A percentile compares a stretch with the other conserved stretches of the same genome.
These are phyloP conservation scores for Colletotrichum lupini DNA, from an alignment of 2,329 filamentous ascomycete genomes.

Conservation along the genomic window DNA sequence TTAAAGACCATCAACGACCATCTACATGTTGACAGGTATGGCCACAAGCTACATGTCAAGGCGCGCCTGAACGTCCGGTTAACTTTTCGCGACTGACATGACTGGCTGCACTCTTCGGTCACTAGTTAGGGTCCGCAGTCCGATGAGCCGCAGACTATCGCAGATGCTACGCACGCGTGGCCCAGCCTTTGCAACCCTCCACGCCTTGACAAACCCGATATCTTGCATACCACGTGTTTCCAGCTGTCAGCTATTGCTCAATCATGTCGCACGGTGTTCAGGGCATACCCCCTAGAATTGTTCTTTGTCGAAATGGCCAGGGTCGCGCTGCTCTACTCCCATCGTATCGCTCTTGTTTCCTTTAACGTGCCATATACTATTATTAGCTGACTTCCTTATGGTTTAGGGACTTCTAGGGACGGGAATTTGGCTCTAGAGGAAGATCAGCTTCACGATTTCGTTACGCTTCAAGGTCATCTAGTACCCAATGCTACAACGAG, in stretches of 20 bases:
- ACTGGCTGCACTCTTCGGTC: neutral
- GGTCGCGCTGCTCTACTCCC: neutral
- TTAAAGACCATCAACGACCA: neutral
- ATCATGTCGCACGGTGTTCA: neutral
- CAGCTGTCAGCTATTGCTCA: neutral
- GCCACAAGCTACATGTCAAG: neutral
- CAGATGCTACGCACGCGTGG: neutral
- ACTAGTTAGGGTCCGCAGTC: neutral
- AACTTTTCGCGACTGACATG: neutral
- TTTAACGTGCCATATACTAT: neutral
- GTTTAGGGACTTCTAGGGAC: neutral
- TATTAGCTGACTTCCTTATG: neutral
- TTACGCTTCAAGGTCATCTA: neutral
- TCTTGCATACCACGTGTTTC: conserved; percentile 2
- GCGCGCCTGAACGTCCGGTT: neutral
- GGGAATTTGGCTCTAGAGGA: neutral
- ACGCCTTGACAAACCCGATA: neutral
- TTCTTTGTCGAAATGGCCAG: neutral
- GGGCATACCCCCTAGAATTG: neutral
- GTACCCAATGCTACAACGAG: neutral
- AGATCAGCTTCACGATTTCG: neutral
- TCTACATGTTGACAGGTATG: neutral
- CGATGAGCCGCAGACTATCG: neutral
- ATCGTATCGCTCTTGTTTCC: neutral
- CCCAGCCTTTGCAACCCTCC: neutral